Percentiles rank a stretch among this genome's conserved stretches.
These are phyloP conservation scores for Vitis riparia DNA, from an alignment of 164 flowering plant genomes.

Conservation along the genomic window DNA sequence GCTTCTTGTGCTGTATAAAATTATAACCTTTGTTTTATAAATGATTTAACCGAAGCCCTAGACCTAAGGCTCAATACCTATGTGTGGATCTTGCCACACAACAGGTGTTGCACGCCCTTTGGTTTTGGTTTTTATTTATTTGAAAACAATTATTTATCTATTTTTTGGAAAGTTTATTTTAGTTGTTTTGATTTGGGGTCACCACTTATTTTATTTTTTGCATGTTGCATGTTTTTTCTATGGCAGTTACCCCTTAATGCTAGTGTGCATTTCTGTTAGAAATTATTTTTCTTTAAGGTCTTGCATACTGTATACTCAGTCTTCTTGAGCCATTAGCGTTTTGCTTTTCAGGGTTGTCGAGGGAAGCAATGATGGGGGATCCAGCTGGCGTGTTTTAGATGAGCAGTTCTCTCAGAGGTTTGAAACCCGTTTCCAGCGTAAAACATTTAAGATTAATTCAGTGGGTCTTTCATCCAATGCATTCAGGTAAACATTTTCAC, in stretches of 20 bases:
- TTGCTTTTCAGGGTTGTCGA: slow-evolving; percentile 67
- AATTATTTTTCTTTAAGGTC: no score
- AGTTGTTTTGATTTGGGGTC: not conserved
- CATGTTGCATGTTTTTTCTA: no score
- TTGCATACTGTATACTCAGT: not conserved
- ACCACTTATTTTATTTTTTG: no score
- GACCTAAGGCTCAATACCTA: no score
- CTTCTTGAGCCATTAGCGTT: not conserved
- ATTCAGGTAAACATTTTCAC: slow-evolving; percentile 60
- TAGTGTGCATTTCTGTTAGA: no score
- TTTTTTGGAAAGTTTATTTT: not conserved
- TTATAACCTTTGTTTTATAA: no score
- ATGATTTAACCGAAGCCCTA: no score
- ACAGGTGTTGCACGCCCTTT: not conserved
- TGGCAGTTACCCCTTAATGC: no score
- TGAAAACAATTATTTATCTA: not conserved
- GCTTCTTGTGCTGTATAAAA: no score
- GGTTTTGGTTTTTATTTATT: not conserved
- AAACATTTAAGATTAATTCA: slow-evolving; percentile 43
- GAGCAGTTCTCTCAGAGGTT: slow-evolving; percentile 65
- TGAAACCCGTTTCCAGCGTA: slow-evolving; percentile 73
- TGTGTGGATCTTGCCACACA: no score
- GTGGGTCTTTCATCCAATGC: slow-evolving; percentile 38
- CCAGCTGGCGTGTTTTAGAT: slow-evolving; percentile 75
- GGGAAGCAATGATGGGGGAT: slow-evolving; percentile 85